Percentiles rank a stretch among this genome's conserved stretches.
phyloP scores from a whole-genome alignment of 441 rosid species.

The Bruguiera hainesii region DNA sequence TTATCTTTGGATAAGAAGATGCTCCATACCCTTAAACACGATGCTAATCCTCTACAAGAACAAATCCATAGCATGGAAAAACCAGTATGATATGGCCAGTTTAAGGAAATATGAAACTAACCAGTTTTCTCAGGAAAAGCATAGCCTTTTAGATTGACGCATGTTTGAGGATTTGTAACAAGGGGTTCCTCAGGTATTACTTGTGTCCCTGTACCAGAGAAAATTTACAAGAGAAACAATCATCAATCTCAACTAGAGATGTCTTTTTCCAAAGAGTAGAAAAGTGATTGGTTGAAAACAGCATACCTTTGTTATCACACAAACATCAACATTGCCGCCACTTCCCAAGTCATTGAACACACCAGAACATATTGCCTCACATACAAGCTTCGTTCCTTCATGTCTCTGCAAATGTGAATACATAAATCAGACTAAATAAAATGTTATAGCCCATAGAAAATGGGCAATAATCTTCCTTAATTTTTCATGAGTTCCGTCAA shows the following conservation, averaged over 20 bases:
- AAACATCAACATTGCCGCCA: constrained; percentile 98
- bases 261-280: not conserved
- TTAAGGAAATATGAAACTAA: constrained; percentile 21
- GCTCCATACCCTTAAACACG: not conserved
- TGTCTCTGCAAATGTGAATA: constrained; percentile 52
- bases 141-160: constrained; percentile 59
- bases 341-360: constrained; percentile 95
- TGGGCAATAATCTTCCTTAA: no score
- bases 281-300: constrained; percentile 1
- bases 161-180: constrained; percentile 89
- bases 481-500: no score
- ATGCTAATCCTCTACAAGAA: not conserved
- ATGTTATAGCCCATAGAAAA: no score
- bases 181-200: constrained; percentile 86
- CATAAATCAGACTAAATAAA: no score
- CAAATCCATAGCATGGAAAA: not conserved
- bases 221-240: constrained; percentile 12
- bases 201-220: constrained; percentile 60
- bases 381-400: constrained; percentile 75
- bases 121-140: constrained; percentile 78
- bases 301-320: constrained; percentile 90
- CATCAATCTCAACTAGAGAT: constrained; percentile 18
- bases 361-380: constrained; percentile 86
- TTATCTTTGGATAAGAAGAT: no score
- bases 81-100: not conserved